Conservation (phyloP, 805 yeast species). For the Wickerhamiella shivajii region DNA sequence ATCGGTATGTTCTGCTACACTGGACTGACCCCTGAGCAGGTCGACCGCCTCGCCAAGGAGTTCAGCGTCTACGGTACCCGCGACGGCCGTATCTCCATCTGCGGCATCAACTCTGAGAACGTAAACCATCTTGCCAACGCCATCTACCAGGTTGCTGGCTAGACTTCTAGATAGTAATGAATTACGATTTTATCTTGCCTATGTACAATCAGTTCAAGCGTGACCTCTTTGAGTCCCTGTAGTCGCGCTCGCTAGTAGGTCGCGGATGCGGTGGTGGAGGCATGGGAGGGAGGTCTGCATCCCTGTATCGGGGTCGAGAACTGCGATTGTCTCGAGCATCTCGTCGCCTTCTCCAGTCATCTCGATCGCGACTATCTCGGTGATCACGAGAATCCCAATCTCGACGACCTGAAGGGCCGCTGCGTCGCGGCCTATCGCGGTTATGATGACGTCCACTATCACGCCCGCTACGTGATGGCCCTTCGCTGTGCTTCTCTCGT, state of each 20-base stretch:
- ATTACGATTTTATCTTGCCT: too few species aligned
- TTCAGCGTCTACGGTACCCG: conserved; percentile 71
- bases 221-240: too few species aligned
- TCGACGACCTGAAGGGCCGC: neutral
- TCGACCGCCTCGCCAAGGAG: conserved; percentile 53
- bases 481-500: neutral
- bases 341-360: too few species aligned
- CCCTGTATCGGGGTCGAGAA: too few species aligned
- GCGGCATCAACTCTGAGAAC: conserved; percentile 71
- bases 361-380: neutral
- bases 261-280: too few species aligned
- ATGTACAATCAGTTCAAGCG: too few species aligned
- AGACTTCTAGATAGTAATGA: too few species aligned
- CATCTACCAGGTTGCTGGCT: conserved; percentile 23
- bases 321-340: too few species aligned
- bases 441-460: neutral
- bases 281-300: too few species aligned
- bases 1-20: conserved; percentile 97
- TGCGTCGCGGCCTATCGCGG: neutral
- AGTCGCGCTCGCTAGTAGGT: too few species aligned
- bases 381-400: neutral
- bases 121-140: conserved; percentile 40
- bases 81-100: conserved; percentile 84
- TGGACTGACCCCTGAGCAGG: conserved; percentile 68
- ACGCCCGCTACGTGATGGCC: neutral